Percentiles rank a stretch among this genome's conserved stretches.
These are phyloP conservation scores for Saccharomycopsis sp. DNA, from an alignment of 805 yeast genomes.

Conservation along the genomic window DNA sequence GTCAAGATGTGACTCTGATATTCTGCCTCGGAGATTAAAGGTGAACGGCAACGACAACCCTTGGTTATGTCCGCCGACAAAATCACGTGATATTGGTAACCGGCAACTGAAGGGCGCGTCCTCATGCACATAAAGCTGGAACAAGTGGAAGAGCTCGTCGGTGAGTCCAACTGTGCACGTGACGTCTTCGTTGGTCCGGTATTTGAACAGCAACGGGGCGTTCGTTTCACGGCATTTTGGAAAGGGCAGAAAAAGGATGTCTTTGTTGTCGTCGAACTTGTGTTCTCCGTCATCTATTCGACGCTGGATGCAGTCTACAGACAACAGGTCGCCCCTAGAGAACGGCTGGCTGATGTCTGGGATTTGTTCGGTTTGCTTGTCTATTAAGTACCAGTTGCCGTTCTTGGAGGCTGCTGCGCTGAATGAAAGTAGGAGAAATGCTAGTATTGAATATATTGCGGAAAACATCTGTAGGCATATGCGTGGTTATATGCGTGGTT, in stretches of 20 bases:
- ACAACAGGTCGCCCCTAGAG: conserved; percentile 32
- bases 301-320: conserved; percentile 56
- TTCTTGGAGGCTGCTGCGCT: not conserved
- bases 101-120: conserved; percentile 72
- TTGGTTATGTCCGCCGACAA: conserved; percentile 14
- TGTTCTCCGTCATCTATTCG: conserved; percentile 75
- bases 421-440: not conserved
- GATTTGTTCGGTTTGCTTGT: conserved; percentile 8
- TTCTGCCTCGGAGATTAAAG: conserved; percentile 58
- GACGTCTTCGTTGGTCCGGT: conserved; percentile 41
- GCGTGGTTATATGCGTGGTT: no score
- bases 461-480: not conserved
- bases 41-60: conserved; percentile 45
- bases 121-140: conserved; percentile 71
- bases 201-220: conserved; percentile 48
- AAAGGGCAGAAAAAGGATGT: conserved; percentile 51
- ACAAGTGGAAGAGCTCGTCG: conserved; percentile 63
- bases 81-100: conserved; percentile 42
- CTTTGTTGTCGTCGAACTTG: conserved; percentile 50
- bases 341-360: conserved; percentile 2
- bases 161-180: conserved; percentile 56
- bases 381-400: conserved; percentile 13
- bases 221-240: conserved; percentile 63
- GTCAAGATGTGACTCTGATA: conserved; percentile 63
- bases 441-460: not conserved